These are phyloP conservation scores for Diutina rugosa DNA, from an alignment of 1,139 yeast species.

Conservation along the genomic window DNA sequence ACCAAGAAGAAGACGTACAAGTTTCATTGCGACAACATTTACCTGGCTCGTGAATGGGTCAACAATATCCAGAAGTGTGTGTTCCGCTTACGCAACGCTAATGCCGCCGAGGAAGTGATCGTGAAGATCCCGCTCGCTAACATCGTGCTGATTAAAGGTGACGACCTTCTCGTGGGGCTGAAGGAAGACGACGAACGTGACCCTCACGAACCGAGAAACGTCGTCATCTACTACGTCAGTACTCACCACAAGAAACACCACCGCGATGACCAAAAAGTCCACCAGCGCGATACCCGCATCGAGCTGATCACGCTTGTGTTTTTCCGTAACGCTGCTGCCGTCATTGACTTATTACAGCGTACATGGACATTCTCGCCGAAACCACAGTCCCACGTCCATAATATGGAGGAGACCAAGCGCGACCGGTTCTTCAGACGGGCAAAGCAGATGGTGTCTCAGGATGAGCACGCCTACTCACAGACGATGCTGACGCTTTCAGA, in stretches of 20 bases:
- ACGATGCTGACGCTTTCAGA: background rate
- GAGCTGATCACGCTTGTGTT: background rate
- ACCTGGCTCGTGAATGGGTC: constrained; percentile 72
- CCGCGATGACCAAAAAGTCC: background rate
- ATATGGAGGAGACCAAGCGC: background rate
- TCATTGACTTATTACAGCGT: background rate
- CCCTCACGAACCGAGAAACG: background rate
- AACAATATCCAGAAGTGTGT: constrained; percentile 62
- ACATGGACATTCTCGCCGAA: background rate
- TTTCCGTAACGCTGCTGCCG: background rate
- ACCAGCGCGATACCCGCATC: background rate
- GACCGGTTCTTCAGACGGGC: background rate
- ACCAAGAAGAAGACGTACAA: constrained; percentile 49
- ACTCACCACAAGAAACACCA: background rate
- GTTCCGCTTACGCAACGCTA: constrained; percentile 49
- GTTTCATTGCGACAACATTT: constrained; percentile 62
- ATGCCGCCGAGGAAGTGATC: constrained; percentile 60
- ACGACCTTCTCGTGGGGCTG: constrained; percentile 3
- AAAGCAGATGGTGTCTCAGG: background rate
- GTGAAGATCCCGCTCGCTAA: constrained; percentile 65
- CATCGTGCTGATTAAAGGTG: constrained; percentile 48
- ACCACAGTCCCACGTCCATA: background rate
- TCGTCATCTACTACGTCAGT: background rate
- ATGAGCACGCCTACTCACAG: background rate
- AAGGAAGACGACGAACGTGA: background rate